Percentiles rank a stretch among this genome's conserved stretches.
phyloP scores from a whole-genome alignment of 305 asterid species.

The Plantago coronopus region DNA sequence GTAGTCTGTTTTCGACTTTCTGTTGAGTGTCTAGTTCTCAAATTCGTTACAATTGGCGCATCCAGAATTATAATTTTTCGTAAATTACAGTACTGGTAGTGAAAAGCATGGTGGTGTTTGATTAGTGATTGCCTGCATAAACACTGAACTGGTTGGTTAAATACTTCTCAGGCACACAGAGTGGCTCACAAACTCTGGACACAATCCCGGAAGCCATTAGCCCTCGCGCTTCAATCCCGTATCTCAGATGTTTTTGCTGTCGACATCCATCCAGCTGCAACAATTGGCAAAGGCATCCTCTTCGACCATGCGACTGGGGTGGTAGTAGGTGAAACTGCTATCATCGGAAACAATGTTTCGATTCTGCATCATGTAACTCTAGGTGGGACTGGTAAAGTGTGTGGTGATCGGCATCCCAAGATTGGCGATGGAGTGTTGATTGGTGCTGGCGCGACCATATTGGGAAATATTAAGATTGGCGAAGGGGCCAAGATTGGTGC shows the following conservation, averaged over 20 bases:
- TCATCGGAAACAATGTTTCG: slow-evolving; percentile 70
- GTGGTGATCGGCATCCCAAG: slow-evolving; percentile 76
- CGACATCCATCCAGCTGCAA: slow-evolving; percentile 75
- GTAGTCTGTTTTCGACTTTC: slow-evolving; percentile 10
- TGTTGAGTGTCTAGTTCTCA: too few relatives aligned
- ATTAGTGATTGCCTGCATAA: background rate
- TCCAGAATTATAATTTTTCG: too few relatives aligned
- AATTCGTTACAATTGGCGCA: too few relatives aligned
- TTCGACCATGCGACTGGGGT: slow-evolving; percentile 81
- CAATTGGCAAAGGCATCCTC: slow-evolving; percentile 63
- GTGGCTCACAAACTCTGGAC: slow-evolving; percentile 76
- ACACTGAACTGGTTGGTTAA: background rate
- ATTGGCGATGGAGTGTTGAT: slow-evolving; percentile 70
- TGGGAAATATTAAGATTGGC: slow-evolving; percentile 64
- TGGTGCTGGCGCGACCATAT: slow-evolving; percentile 68
- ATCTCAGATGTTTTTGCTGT: slow-evolving; percentile 71
- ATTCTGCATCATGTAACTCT: slow-evolving; percentile 71
- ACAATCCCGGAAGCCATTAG: slow-evolving; percentile 61
- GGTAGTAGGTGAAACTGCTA: slow-evolving; percentile 75
- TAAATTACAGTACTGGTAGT: too few relatives aligned
- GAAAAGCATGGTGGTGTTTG: too few relatives aligned
- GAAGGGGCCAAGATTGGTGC: slow-evolving; percentile 77
- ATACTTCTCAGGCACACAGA: slow-evolving; percentile 50
- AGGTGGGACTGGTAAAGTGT: slow-evolving; percentile 63
- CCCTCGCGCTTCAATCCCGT: slow-evolving; percentile 71